Conservation (phyloP, 352 stramenopile species). For the Proteromonas lacertae region DNA sequence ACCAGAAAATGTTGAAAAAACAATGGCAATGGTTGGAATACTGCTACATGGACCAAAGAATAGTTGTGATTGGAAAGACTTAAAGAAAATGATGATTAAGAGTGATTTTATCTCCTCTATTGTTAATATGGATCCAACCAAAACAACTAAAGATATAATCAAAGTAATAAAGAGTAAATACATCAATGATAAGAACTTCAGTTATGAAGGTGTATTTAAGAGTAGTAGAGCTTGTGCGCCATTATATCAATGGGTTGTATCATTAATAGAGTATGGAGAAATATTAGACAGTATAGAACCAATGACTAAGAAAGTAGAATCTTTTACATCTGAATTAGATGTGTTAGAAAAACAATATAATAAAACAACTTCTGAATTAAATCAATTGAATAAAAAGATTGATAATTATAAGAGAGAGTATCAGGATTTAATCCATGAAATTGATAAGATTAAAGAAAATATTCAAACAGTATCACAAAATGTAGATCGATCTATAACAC, state of each 20-base stretch:
- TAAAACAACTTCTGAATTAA: slow-evolving; percentile 54
- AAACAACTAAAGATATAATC: slow-evolving; percentile 60
- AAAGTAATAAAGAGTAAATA: slow-evolving; percentile 75
- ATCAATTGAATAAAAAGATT: slow-evolving; percentile 73
- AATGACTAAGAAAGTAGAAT: slow-evolving; percentile 80
- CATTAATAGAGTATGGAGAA: slow-evolving; percentile 83
- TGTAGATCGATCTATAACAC: slow-evolving; percentile 59
- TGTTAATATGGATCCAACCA: slow-evolving; percentile 91
- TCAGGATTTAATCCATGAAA: slow-evolving; percentile 74
- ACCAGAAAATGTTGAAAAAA: slow-evolving; percentile 73
- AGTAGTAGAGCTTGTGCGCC: slow-evolving; percentile 83
- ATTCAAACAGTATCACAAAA: slow-evolving; percentile 71
- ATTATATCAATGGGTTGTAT: slow-evolving; percentile 92
- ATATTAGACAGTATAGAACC: slow-evolving; percentile 95
- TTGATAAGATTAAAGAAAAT: slow-evolving; percentile 82
- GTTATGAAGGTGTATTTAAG: slow-evolving; percentile 25
- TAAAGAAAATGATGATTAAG: slow-evolving; percentile 70
- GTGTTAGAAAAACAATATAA: slow-evolving; percentile 60
- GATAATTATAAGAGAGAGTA: slow-evolving; percentile 94
- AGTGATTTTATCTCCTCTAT: slow-evolving; percentile 96
- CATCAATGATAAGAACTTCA: slow-evolving; percentile 18
- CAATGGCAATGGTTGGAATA: slow-evolving; percentile 74
- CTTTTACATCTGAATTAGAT: slow-evolving; percentile 63
- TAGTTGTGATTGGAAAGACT: slow-evolving; percentile 82
- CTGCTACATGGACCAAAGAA: slow-evolving; percentile 84